Conservation (phyloP, 179 eudicot species). For the Spinacia oleracea region DNA sequence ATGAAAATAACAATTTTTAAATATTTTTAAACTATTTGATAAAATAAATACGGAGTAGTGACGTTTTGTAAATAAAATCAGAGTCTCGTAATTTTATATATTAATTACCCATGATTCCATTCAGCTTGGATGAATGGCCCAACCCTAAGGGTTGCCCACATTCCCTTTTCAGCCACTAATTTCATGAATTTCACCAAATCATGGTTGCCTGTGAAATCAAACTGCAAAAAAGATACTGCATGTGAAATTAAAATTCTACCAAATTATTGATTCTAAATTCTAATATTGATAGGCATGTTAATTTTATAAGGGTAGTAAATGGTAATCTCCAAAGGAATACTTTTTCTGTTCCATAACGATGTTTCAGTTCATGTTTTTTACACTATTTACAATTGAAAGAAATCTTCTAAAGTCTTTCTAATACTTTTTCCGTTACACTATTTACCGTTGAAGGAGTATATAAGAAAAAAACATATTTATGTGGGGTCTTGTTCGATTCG, state of each 20-base stretch:
- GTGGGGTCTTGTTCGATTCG: too few relatives aligned
- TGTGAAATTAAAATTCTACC: neutral
- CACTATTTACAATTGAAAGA: too few relatives aligned
- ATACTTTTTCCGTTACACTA: too few relatives aligned
- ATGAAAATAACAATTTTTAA: too few relatives aligned
- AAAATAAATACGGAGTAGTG: too few relatives aligned
- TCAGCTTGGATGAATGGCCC: conserved; percentile 93
- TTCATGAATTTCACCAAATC: conserved; percentile 77
- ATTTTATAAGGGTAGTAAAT: too few relatives aligned
- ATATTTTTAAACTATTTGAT: neutral
- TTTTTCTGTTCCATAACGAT: too few relatives aligned
- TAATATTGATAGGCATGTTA: neutral
- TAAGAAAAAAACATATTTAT: too few relatives aligned
- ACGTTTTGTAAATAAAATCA: neutral
- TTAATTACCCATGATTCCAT: conserved; percentile 79
- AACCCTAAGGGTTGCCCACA: conserved; percentile 66
- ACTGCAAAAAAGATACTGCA: conserved; percentile 54
- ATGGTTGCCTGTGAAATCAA: conserved; percentile 57
- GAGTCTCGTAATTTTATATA: neutral
- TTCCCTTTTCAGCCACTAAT: conserved; percentile 48
- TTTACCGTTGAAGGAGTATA: too few relatives aligned
- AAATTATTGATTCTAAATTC: neutral
- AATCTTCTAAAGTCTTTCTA: too few relatives aligned
- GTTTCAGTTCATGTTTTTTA: too few relatives aligned
- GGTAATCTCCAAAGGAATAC: too few relatives aligned